Conservation (phyloP, 106 monocot species). For the Allium sativum region DNA sequence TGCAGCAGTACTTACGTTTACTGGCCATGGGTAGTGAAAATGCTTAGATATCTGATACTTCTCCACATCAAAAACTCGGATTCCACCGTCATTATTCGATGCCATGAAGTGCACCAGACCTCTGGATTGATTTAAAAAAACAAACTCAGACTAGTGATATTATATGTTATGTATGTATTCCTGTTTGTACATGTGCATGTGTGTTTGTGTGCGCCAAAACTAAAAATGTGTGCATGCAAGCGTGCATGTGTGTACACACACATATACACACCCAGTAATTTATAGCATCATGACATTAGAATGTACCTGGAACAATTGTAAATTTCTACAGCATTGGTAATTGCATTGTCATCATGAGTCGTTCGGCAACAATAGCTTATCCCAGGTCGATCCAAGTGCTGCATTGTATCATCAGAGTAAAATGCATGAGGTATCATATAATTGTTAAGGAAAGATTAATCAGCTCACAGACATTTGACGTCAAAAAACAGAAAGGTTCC, state of each 20-base stretch:
- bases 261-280: no score
- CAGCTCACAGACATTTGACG: no score
- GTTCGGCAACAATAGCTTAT: slow-evolving; percentile 43
- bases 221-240: no score
- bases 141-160: no score
- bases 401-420: slow-evolving; percentile 6
- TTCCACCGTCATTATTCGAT: slow-evolving; percentile 50
- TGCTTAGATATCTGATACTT: slow-evolving; percentile 47
- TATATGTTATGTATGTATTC: no score
- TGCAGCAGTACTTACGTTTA: slow-evolving; percentile 4
- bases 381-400: slow-evolving; percentile 45
- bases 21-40: slow-evolving; percentile 21
- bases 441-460: no score
- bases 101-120: slow-evolving; percentile 48
- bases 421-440: no score
- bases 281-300: not conserved
- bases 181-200: no score
- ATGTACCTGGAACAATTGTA: slow-evolving; percentile 34
- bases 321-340: slow-evolving; percentile 52
- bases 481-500: no score
- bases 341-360: slow-evolving; percentile 55
- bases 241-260: no score
- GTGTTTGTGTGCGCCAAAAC: no score
- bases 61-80: slow-evolving; percentile 54
- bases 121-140: slow-evolving; percentile 6